Evolutionary conservation across 73 alveolate species (phyloP), one percentile per base, ranked within the genome.

Genomic region (Symbiodinium natans): DNA sequence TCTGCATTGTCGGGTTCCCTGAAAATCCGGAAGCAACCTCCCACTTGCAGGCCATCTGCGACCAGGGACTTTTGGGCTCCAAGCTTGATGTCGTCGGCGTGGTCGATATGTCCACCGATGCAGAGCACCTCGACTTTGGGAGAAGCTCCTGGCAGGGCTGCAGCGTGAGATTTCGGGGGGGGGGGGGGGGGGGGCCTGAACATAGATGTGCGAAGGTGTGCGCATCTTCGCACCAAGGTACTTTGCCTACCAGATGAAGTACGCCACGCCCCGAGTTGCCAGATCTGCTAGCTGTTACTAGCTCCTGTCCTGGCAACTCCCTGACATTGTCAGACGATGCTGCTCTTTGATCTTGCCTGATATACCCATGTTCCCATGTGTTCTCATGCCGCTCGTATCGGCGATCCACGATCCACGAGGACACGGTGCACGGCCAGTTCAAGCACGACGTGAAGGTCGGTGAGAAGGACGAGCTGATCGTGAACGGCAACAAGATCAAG

Each of bases 231-330:
- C 68, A 10, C 68, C 13, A 52, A 99, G 90, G 98, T 99, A 99
- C 99, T 92, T 99, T 80, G 99, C 98, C 63, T 99, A 99, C 86
- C 98, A 96, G 83, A 89, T 99, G 92, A 99, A 99, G 99, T 99
- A 93, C 88, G 99, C 93, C 56, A 52, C 94, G 4, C 83, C 52
- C 40, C 33, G 38, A 68, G 38, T 31, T 68, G 80, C 80, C 34
- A 29, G 13, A 8, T 63, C n/a, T n/a, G n/a, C n/a, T n/a, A n/a
- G n/a, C n/a, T n/a, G n/a, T n/a, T n/a, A n/a, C n/a, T n/a, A n/a
- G n/a, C n/a, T n/a, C n/a, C n/a, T n/a, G n/a, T n/a, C n/a, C n/a
- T n/a, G n/a, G n/a, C n/a, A n/a, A n/a, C n/a, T n/a, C n/a, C n/a
- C n/a, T n/a, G n/a, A n/a, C n/a, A n/a, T n/a, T n/a, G n/a, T n/a